These are phyloP conservation scores for Lachancea nothofagi DNA, from an alignment of 805 yeast species.

Conservation along the genomic window DNA sequence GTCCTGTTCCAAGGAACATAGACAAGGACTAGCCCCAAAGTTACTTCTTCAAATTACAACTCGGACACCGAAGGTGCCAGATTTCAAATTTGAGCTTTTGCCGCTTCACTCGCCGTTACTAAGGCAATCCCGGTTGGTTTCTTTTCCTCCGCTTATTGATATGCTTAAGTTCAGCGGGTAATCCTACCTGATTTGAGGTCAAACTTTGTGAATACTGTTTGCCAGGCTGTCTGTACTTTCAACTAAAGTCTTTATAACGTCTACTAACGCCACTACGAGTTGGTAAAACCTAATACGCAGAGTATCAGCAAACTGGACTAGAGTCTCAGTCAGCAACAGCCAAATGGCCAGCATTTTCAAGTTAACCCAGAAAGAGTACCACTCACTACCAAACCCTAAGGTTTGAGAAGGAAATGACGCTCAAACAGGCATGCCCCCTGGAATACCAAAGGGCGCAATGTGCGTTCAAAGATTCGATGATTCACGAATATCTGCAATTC, in stretches of 20 bases:
- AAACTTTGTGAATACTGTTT: slow-evolving; percentile 27
- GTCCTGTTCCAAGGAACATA: slow-evolving; percentile 39
- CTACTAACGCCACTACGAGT: slow-evolving; percentile 15
- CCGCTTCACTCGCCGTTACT: slow-evolving; percentile 41
- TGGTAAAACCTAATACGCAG: slow-evolving; percentile 25
- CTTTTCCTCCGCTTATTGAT: slow-evolving; percentile 44
- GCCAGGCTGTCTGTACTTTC: slow-evolving; percentile 13
- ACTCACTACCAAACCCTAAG: slow-evolving; percentile 33
- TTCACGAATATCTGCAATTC: slow-evolving; percentile 36
- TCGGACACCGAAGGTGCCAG: slow-evolving; percentile 37
- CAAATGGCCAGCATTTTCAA: slow-evolving; percentile 31
- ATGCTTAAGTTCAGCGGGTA: slow-evolving; percentile 44
- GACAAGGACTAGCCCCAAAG: slow-evolving; percentile 32
- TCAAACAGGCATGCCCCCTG: slow-evolving; percentile 38
- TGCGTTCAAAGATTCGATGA: slow-evolving; percentile 45
- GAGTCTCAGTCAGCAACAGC: slow-evolving; percentile 17
- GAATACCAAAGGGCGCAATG: slow-evolving; percentile 41
- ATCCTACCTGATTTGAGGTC: slow-evolving; percentile 38
- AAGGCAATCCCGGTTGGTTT: slow-evolving; percentile 42
- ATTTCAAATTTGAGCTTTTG: slow-evolving; percentile 40
- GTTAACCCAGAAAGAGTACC: slow-evolving; percentile 30
- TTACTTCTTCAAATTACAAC: slow-evolving; percentile 38
- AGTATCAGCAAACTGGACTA: slow-evolving; percentile 17
- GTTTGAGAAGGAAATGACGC: slow-evolving; percentile 38
- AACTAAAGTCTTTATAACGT: slow-evolving; percentile 11